These are phyloP conservation scores for Chalciporus chontae DNA, from an alignment of 768 basidiomycete species.

Conservation along the genomic window DNA sequence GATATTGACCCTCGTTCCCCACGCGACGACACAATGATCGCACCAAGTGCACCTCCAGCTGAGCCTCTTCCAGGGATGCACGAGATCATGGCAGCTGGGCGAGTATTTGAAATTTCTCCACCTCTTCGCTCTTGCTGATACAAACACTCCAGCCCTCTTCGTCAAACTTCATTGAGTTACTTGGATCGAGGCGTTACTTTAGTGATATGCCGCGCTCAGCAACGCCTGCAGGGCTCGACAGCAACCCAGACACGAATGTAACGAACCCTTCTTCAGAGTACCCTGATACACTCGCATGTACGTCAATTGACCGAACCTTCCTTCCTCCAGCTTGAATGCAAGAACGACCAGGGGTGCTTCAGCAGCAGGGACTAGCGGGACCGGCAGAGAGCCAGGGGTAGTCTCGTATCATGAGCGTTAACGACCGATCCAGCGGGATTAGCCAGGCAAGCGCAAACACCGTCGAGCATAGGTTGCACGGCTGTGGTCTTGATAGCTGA, in stretches of 20 bases:
- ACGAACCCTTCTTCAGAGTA: constrained; percentile 76
- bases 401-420: constrained; percentile 79
- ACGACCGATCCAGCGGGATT: constrained; percentile 78
- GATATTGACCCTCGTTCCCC: constrained; percentile 30
- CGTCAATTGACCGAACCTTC: constrained; percentile 93
- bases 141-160: constrained; percentile 9
- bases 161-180: constrained; percentile 11
- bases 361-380: constrained; percentile 78
- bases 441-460: constrained; percentile 93
- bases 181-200: constrained; percentile 26
- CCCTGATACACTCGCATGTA: constrained; percentile 99
- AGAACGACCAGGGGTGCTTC: constrained; percentile 87
- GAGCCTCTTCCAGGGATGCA: constrained; percentile 33
- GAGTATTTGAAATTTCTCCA: background rate
- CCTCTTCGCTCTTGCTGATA: background rate
- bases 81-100: constrained; percentile 31
- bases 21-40: constrained; percentile 27
- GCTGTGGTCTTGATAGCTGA: constrained; percentile 97
- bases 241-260: constrained; percentile 30
- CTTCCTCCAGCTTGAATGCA: constrained; percentile 98
- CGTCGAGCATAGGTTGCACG: constrained; percentile 91
- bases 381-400: constrained; percentile 61
- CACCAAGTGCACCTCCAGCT: constrained; percentile 22
- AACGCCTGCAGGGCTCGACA: constrained; percentile 21
- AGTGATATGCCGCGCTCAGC: constrained; percentile 24